A percentile compares a stretch with the other conserved stretches of the same genome.
Evolutionary conservation across 2,329 filamentous ascomycete species (phyloP).

Genomic region (Cadophora malorum): DNA sequence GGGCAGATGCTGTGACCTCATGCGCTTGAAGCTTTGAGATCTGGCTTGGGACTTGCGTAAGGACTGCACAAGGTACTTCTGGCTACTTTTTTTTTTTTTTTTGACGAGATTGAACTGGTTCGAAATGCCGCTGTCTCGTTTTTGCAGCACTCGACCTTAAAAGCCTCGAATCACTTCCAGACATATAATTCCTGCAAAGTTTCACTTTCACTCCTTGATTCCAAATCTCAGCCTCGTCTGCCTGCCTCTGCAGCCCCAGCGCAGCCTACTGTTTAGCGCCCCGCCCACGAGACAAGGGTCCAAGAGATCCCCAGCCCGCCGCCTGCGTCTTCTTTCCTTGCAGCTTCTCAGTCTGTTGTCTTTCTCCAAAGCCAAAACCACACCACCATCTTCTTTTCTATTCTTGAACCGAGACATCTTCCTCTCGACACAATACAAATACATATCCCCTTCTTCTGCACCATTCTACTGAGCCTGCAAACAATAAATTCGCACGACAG

Average conservation of each 20-base stretch:
- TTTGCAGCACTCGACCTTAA: too few relatives aligned
- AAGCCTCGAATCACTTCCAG: background rate
- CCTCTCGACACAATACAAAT: background rate
- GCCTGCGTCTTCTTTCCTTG: background rate
- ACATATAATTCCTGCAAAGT: background rate
- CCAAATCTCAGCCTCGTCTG: slow-evolving; percentile 8
- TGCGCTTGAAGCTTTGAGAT: background rate
- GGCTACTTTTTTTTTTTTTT: too few relatives aligned
- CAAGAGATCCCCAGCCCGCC: background rate
- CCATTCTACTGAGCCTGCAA: background rate
- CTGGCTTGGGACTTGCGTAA: background rate
- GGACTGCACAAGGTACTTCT: too few relatives aligned
- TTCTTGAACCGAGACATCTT: slow-evolving; percentile 1
- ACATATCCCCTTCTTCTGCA: background rate
- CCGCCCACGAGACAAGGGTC: background rate
- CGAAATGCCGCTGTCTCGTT: too few relatives aligned
- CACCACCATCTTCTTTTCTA: slow-evolving; percentile 1
- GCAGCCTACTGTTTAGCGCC: background rate
- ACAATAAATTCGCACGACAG: background rate
- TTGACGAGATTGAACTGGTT: too few relatives aligned
- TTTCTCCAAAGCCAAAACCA: slow-evolving; percentile 18
- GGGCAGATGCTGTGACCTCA: background rate
- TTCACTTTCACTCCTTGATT: background rate
- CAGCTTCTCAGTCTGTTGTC: background rate
- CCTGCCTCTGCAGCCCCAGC: background rate